Conservation (phyloP, 1,284 basidiomycete genomes). For the Sparassis latifolia region DNA sequence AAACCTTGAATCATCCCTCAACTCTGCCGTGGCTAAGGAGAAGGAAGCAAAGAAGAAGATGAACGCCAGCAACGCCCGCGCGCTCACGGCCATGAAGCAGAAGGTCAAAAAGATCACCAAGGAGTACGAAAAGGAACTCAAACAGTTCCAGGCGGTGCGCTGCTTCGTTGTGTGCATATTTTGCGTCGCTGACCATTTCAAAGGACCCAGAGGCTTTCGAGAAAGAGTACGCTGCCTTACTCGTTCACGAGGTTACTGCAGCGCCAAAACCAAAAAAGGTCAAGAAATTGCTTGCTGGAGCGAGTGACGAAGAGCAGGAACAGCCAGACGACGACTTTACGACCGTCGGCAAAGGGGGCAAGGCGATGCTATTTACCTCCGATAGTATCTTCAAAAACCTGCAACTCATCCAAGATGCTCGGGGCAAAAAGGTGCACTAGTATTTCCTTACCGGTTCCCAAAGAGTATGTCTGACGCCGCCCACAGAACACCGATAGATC, state of each 20-base stretch:
- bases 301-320: conserved; percentile 36
- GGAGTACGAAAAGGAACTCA: conserved; percentile 83
- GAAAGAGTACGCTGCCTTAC: conserved; percentile 56
- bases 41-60: conserved; percentile 95
- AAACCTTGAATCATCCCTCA: conserved; percentile 76
- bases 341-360: conserved; percentile 90
- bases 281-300: conserved; percentile 28
- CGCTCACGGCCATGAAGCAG: conserved; percentile 95
- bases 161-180: not conserved
- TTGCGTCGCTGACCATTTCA: not conserved
- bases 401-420: conserved; percentile 87
- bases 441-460: not conserved
- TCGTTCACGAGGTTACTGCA: conserved; percentile 43
- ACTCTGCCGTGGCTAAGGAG: conserved; percentile 73
- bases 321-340: conserved; percentile 72
- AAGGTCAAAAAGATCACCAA: conserved; percentile 90
- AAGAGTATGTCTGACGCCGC: not conserved
- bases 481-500: conserved; percentile 89
- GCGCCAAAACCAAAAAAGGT: conserved; percentile 40
- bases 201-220: conserved; percentile 90
- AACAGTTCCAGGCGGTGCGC: conserved; percentile 73
- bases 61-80: conserved; percentile 92
- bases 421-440: conserved; percentile 83
- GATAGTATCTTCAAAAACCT: conserved; percentile 94
- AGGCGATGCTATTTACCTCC: conserved; percentile 76